Evolutionary conservation across 257 asterid species (phyloP).

Genomic region (Fraxinus anomala): DNA sequence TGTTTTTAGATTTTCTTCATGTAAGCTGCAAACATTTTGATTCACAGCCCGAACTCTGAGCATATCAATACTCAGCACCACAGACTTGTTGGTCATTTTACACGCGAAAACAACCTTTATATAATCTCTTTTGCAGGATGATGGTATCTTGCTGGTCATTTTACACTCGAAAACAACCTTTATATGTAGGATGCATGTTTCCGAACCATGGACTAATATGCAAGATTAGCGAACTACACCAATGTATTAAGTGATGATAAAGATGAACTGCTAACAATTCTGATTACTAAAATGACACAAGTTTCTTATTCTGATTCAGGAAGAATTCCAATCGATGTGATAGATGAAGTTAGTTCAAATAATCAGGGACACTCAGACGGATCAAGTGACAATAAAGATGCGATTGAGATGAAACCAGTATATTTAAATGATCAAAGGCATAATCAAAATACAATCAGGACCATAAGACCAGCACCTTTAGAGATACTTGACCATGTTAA

Average conservation of each 20-base stretch:
- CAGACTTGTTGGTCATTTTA: no score
- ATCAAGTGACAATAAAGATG: slow-evolving; percentile 15
- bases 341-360: slow-evolving; percentile 37
- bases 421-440: slow-evolving; percentile 17
- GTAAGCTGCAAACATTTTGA: neutral
- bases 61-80: neutral
- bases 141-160: no score
- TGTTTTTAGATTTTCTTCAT: neutral
- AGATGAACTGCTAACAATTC: neutral
- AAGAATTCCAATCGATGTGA: slow-evolving; percentile 35
- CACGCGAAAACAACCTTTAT: no score
- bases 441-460: slow-evolving; percentile 14
- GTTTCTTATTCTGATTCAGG: slow-evolving; percentile 24
- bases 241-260: neutral
- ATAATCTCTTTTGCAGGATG: no score
- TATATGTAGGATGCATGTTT: neutral
- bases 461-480: slow-evolving; percentile 32
- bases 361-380: slow-evolving; percentile 3
- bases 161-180: no score
- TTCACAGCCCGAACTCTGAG: neutral
- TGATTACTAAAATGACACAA: neutral
- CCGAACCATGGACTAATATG: neutral
- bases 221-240: neutral
- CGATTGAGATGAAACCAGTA: slow-evolving; percentile 22
- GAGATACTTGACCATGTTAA: slow-evolving; percentile 44